Conservation (phyloP, 805 yeast genomes). For the Candida dajiaensis region DNA sequence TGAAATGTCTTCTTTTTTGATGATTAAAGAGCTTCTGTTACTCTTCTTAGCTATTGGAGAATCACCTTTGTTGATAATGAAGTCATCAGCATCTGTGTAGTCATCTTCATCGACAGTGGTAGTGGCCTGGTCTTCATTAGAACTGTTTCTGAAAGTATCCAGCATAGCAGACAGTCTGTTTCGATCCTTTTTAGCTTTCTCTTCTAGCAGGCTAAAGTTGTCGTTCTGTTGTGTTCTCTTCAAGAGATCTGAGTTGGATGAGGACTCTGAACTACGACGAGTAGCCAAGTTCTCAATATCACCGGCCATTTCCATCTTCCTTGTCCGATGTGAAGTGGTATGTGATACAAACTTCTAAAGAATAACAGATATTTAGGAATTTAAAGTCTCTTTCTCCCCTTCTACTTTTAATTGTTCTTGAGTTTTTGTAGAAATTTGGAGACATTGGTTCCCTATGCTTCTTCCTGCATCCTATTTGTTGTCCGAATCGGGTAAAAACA, state of each 20-base stretch:
- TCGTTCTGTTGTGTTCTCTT: constrained; percentile 1
- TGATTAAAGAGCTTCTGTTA: not conserved
- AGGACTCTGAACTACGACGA: not conserved
- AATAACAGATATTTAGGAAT: not conserved
- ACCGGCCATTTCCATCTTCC: not conserved
- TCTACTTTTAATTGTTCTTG: not conserved
- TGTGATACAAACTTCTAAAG: too few relatives aligned
- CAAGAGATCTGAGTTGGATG: constrained; percentile 5
- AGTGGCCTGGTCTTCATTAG: not conserved
- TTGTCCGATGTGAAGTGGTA: not conserved
- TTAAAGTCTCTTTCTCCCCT: not conserved
- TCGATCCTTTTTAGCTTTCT: constrained; percentile 3
- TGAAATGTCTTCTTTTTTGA: not conserved
- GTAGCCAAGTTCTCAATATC: not conserved
- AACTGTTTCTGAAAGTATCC: constrained; percentile 1
- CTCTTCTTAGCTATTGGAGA: not conserved
- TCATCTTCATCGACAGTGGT: constrained; percentile 1
- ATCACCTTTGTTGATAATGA: constrained; percentile 5
- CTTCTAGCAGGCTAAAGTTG: constrained; percentile 1
- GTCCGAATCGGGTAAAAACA: not conserved
- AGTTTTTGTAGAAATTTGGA: not conserved
- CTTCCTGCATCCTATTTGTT: not conserved
- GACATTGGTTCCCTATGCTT: not conserved
- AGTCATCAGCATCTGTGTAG: constrained; percentile 12
- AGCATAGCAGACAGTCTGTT: constrained; percentile 4